Base-by-base conservation (phyloP, 352 stramenopile species). In the Globisporangium acanthophoron region DNA sequence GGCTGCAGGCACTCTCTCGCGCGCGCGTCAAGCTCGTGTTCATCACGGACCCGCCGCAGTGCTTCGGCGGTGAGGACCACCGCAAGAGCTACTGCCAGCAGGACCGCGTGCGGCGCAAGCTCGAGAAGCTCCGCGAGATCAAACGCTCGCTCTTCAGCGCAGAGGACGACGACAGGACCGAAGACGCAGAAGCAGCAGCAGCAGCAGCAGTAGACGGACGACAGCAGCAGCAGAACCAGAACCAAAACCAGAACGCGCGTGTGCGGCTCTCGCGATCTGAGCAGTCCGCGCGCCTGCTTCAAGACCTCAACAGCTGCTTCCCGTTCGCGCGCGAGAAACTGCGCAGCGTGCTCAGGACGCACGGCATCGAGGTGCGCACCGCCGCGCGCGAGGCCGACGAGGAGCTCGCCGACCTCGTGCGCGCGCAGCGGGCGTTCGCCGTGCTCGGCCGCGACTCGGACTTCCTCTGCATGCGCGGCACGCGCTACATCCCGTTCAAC, bases 371-470 rank as follows among this genome's bases (percentile, higher is more conserved):
- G 2, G 65, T 96, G 16, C 64, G 66, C 6, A 91, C 79, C 0
- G 79, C 84, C 0, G 70, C 35, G 48, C 73, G 73, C 48, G 87
- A 96, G 56, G 87, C 87, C 18, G 87, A 95, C 60, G 79, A 90
- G 69, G 77, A 79, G 40, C 71, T 96, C 8, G 85, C 73, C 6
- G 62, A 87, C 24, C 59, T 89, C 29, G 78, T 96, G 27, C 67
- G 84, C 11, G 54, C 56, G 21, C 74, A 71, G 6, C 24, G 71
- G 37, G 77, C 77, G 0, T 90, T 76, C 50, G 85, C 85, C 0
- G 80, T 92, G 9, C 65, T 96, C 9, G 81, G 69, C 0, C 76
- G 92, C 43, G 90, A 97, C 69, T 96, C 87, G 54, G 90, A 97
- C 57, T 97, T 96, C 61, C 61, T 96, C 16, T 75, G 88, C 58